Base-by-base conservation (phyloP, 768 basidiomycete species). In the Tricholoma saponaceum region DNA sequence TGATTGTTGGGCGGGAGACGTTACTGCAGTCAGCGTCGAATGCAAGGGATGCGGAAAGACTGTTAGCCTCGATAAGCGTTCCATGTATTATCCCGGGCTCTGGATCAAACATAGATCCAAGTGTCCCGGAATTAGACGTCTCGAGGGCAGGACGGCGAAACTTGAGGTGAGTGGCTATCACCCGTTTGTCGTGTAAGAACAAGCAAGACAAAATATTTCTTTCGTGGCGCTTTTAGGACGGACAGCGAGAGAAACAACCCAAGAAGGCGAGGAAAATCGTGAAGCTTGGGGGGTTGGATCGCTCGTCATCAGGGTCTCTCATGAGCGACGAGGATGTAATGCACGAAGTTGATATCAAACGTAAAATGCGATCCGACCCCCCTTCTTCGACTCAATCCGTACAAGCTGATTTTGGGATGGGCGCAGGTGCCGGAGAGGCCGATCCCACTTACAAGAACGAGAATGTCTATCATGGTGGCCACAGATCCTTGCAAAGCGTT, bases 41-140 rank as follows among this genome's bases (percentile, higher is more conserved):
- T 56, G 55, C 25, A 56, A 25, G 26, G 55, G 55, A 6, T 56
- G 55, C 18, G 47, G 47, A 47, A 56, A 41, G 55, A 49, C 46
- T 20, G 35, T 56, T 16, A 56, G 47, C 26, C 55, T 56, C 16
- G 55, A 56, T 37, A 56, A 56, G 18, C 44, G 55, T 3, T 56
- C 55, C 12, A 46, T 47, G 55, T 56, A 49, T 16, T 56, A 56
- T 26, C 55, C 55, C 7, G 55, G 55, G 7, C 46, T 56, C n/a
- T 56, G 55, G 55, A 46, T 46, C 32, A 56, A 56, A 23, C 55
- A 56, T 10, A 25, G 55, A 7, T 32, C 25, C 26, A 56, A 56
- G 55, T 56, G 55, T 32, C 47, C 46, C 5, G 55, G 28, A 22
- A 56, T 56, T 14, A 28, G 47, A 25, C 55, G 55, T 8, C 22